Evolutionary conservation across 208 protist species (phyloP).

Genomic region (Phytomonas francai): DNA sequence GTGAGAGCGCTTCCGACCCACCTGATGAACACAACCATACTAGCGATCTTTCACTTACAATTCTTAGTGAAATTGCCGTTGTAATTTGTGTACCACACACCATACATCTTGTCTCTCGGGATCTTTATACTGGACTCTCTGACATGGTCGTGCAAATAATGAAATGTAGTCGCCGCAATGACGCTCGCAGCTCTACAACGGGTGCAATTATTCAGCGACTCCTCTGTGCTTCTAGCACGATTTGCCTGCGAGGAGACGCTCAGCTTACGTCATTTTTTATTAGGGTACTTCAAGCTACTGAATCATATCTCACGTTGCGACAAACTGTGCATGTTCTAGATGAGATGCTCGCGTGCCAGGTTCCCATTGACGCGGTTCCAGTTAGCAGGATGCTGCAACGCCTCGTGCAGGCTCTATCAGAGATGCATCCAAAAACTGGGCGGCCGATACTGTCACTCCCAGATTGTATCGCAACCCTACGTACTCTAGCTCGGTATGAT

Average conservation of each 20-base stretch:
- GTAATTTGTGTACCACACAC: conserved; percentile 61
- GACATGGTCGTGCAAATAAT: not conserved
- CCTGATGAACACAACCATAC: conserved; percentile 3
- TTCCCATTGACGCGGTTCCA: conserved; percentile 13
- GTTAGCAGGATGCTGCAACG: conserved; percentile 19
- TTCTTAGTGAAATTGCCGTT: conserved; percentile 55
- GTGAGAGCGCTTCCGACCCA: conserved; percentile 3
- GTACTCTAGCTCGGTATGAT: conserved; percentile 11
- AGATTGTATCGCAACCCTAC: conserved; percentile 9
- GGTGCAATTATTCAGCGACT: conserved; percentile 26
- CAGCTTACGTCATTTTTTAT: conserved; percentile 33
- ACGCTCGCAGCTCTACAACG: conserved; percentile 12
- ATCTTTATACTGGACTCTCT: conserved; percentile 15
- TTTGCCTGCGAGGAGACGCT: conserved; percentile 39
- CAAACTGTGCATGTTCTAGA: conserved; percentile 20
- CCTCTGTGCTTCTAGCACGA: conserved; percentile 30
- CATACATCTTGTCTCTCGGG: conserved; percentile 52
- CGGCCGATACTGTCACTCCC: not conserved
- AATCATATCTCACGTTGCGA: conserved; percentile 20
- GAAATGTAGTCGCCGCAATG: not conserved
- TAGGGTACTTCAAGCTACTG: conserved; percentile 22
- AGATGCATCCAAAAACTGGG: not conserved
- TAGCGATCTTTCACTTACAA: conserved; percentile 28
- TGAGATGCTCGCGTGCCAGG: conserved; percentile 18
- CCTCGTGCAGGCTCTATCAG: conserved; percentile 14